Conservation (phyloP, 441 rosid genomes). For the Eutrema salsugineum region DNA sequence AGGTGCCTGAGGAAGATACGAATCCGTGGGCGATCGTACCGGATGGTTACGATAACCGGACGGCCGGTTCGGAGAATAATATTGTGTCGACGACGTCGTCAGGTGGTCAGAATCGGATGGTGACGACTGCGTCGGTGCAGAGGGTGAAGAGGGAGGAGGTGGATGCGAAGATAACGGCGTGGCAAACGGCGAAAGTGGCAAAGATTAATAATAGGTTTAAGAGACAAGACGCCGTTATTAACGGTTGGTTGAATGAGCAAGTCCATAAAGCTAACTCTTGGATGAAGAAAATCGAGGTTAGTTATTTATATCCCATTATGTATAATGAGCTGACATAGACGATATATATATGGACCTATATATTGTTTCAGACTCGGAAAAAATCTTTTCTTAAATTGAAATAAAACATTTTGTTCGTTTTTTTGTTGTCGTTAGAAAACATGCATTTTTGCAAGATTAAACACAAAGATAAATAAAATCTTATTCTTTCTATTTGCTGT, state of each 20-base stretch:
- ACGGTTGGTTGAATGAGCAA: slow-evolving; percentile 87
- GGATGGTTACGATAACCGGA: slow-evolving; percentile 33
- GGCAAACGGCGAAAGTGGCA: slow-evolving; percentile 84
- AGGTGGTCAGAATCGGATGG: slow-evolving; percentile 14
- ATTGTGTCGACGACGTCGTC: slow-evolving; percentile 20
- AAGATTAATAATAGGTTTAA: slow-evolving; percentile 86
- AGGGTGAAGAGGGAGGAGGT: slow-evolving; percentile 91
- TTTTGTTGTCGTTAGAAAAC: not conserved
- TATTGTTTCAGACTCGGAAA: no score
- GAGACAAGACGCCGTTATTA: slow-evolving; percentile 84
- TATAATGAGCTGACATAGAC: no score
- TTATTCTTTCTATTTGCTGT: not conserved
- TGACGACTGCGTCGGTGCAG: slow-evolving; percentile 50
- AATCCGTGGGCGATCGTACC: slow-evolving; percentile 94
- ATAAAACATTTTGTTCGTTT: not conserved
- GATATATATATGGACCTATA: no score
- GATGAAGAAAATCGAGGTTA: slow-evolving; percentile 92
- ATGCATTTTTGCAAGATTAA: not conserved
- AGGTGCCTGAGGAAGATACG: slow-evolving; percentile 46
- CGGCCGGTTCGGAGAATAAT: slow-evolving; percentile 12
- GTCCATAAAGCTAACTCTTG: slow-evolving; percentile 69
- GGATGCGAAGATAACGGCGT: slow-evolving; percentile 82
- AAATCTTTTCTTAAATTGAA: not conserved
- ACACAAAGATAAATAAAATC: no score
- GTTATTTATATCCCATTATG: not conserved